Base-by-base conservation (phyloP, 106 monocot genomes). In the Chionographis japonica region DNA sequence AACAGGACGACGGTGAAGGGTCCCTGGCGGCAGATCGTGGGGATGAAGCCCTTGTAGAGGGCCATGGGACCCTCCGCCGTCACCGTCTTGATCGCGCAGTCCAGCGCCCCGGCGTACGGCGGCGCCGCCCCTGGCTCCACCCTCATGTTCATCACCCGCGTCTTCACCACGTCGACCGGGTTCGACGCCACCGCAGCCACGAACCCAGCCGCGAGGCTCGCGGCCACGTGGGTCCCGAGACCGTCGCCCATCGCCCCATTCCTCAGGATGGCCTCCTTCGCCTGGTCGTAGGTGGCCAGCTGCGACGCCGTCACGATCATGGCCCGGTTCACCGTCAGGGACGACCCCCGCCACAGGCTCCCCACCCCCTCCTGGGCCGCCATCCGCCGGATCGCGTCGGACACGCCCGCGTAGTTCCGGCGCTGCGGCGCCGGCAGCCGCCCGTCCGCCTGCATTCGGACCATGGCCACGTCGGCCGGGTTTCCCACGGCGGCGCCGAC, bases 1-100 rank as follows among this genome's bases (percentile, higher is more conserved):
- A 91, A 91, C 46, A 91, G 84, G 37, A 91, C 85, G 18, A 92
- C 72, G 2, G 91, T 92, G n/a, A n/a, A n/a, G n/a, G n/a, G n/a
- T n/a, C n/a, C n/a, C n/a, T n/a, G n/a, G n/a, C n/a, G n/a, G n/a
- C n/a, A n/a, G n/a, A n/a, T n/a, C n/a, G n/a, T n/a, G n/a, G n/a
- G n/a, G n/a, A n/a, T n/a, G n/a, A n/a, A n/a, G n/a, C n/a, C n/a
- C n/a, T n/a, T n/a, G n/a, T n/a, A n/a, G n/a, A n/a, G n/a, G n/a
- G n/a, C n/a, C n/a, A n/a, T n/a, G n/a, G n/a, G n/a, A n/a, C n/a
- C n/a, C n/a, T n/a, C n/a, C n/a, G n/a, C n/a, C n/a, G n/a, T n/a
- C n/a, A n/a, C n/a, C n/a, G n/a, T n/a, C n/a, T n/a, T n/a, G n/a
- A n/a, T n/a, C n/a, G n/a, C n/a, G n/a, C n/a, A n/a, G n/a, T n/a